Percentiles rank a stretch among this genome's conserved stretches.
Conservation (phyloP, 164 flowering plant species). For the Annona cherimola region DNA sequence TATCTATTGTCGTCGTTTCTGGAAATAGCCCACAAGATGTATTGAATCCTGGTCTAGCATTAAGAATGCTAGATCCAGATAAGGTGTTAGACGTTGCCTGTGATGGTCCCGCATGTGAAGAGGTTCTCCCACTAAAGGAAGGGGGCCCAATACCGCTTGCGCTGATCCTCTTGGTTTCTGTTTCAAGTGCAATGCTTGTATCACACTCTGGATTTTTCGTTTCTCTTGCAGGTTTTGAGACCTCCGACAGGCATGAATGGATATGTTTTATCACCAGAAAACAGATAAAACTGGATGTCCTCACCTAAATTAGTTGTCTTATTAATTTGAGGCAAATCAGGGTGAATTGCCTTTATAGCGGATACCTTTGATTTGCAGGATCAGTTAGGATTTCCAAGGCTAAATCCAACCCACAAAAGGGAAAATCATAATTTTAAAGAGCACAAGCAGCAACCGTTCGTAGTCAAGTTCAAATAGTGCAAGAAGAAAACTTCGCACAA, state of each 20-base stretch:
- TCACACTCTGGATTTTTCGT: conserved; percentile 55
- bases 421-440: too few species aligned
- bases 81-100: conserved; percentile 90
- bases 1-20: conserved; percentile 80
- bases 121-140: conserved; percentile 52
- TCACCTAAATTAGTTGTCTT: too few species aligned
- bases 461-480: too few species aligned
- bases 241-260: conserved; percentile 46
- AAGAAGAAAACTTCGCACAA: too few species aligned
- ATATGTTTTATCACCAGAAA: background rate
- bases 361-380: too few species aligned
- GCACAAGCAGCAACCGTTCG: too few species aligned
- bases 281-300: background rate
- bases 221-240: conserved; percentile 80
- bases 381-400: too few species aligned
- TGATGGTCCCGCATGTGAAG: conserved; percentile 76
- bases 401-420: too few species aligned
- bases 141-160: conserved; percentile 10
- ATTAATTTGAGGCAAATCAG: too few species aligned
- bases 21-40: conserved; percentile 90
- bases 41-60: conserved; percentile 95
- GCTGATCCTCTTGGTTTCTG: conserved; percentile 49
- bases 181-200: conserved; percentile 47
- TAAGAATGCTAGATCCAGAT: conserved; percentile 95
- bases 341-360: too few species aligned